Percentiles rank a stretch among this genome's conserved stretches.
phyloP scores from a whole-genome alignment of 2,329 filamentous ascomycete genomes.

The Arachnopeziza araneosa region DNA sequence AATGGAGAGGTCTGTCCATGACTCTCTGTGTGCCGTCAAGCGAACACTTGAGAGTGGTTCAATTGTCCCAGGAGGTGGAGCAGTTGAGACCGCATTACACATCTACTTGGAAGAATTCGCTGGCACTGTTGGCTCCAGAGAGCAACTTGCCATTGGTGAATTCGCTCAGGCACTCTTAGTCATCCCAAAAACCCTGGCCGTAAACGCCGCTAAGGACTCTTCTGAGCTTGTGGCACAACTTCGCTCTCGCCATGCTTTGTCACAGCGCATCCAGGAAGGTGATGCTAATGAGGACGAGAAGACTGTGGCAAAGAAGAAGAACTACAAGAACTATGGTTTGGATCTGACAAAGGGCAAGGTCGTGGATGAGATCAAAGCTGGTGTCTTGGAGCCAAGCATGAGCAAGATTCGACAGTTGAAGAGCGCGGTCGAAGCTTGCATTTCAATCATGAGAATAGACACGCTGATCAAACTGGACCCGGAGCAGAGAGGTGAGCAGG shows the following conservation, averaged over 20 bases:
- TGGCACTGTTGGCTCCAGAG: conserved; percentile 90
- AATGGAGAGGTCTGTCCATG: conserved; percentile 98
- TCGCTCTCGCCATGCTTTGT: conserved; percentile 87
- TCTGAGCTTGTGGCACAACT: conserved; percentile 94
- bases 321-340: conserved; percentile 97
- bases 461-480: conserved; percentile 97
- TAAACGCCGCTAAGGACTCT: conserved; percentile 95
- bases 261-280: conserved; percentile 85
- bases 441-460: conserved; percentile 98
- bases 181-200: conserved; percentile 92
- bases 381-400: conserved; percentile 93
- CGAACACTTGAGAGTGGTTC: conserved; percentile 92
- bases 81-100: conserved; percentile 96
- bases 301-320: conserved; percentile 85
- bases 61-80: conserved; percentile 93
- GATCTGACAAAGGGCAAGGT: conserved; percentile 87
- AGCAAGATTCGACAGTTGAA: conserved; percentile 98
- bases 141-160: conserved; percentile 96
- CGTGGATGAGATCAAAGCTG: conserved; percentile 87
- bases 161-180: conserved; percentile 92
- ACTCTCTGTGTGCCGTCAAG: conserved; percentile 95
- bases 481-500: conserved; percentile 64
- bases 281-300: conserved; percentile 83
- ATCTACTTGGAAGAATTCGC: conserved; percentile 99
- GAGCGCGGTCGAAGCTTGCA: conserved; percentile 96